Percentiles rank a stretch among this genome's conserved stretches.
Evolutionary conservation across 179 eudicot genomes (phyloP).

Genomic region (Dionaea muscipula): DNA sequence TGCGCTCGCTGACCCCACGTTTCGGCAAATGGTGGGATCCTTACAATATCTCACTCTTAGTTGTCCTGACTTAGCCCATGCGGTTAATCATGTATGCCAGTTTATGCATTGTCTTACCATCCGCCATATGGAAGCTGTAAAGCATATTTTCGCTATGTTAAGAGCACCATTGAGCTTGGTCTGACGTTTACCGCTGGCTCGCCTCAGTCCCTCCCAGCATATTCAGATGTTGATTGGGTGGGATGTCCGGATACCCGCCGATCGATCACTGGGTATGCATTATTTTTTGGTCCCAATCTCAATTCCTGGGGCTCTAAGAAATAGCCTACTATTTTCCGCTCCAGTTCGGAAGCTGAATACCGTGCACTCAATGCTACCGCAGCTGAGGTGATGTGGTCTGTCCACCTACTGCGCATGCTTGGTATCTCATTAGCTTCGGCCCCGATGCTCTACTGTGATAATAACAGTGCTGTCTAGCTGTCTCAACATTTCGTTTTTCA

Average conservation of each 20-base stretch:
- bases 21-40: no score
- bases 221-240: constrained; percentile 1
- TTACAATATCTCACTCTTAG: no score
- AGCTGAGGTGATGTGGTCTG: background rate
- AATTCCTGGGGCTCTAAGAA: background rate
- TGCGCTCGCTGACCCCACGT: no score
- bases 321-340: background rate
- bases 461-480: background rate
- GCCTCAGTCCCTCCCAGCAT: background rate
- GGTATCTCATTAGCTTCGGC: background rate
- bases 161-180: background rate
- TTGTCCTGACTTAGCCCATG: no score
- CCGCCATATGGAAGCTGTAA: background rate
- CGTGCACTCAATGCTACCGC: background rate
- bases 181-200: background rate
- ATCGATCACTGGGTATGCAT: background rate
- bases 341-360: background rate
- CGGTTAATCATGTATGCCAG: no score
- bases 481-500: background rate
- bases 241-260: background rate
- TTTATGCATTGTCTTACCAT: no score
- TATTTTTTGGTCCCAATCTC: background rate
- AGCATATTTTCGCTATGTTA: constrained; percentile 1
- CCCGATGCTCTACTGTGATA: background rate
- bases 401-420: background rate